phyloP scores from a whole-genome alignment of 2,329 filamentous ascomycete genomes.

The Ilyonectria destructans region DNA sequence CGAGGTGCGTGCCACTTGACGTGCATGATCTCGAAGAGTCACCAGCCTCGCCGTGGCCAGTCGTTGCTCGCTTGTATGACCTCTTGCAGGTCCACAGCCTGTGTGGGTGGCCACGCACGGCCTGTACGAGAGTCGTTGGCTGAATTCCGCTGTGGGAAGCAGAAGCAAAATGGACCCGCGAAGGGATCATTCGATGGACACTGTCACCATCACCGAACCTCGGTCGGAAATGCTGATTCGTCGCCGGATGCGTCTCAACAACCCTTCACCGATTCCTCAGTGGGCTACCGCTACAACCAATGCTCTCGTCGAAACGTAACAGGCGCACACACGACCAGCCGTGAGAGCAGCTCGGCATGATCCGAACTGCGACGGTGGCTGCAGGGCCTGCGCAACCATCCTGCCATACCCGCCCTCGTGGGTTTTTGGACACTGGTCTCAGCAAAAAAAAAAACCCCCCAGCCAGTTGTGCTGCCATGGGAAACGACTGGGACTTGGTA shows the following conservation, averaged over 20 bases:
- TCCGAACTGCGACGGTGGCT: slow-evolving; percentile 33
- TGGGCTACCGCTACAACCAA: background rate
- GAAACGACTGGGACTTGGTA: background rate
- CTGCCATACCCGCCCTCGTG: slow-evolving; percentile 31
- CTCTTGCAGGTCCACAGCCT: slow-evolving; percentile 36
- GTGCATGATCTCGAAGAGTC: slow-evolving; percentile 50
- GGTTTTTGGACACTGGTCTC: slow-evolving; percentile 25
- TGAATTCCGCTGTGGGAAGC: slow-evolving; percentile 1
- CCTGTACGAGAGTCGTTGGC: background rate
- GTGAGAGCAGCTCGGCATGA: slow-evolving; percentile 22
- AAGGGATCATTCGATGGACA: background rate
- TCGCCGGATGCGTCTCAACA: background rate
- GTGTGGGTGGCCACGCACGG: slow-evolving; percentile 24
- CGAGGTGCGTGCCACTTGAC: slow-evolving; percentile 45
- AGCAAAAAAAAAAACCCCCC: slow-evolving; percentile 9
- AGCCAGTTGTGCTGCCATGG: background rate
- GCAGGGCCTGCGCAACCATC: slow-evolving; percentile 25
- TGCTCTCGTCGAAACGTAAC: slow-evolving; percentile 1
- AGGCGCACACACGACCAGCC: background rate
- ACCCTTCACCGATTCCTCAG: background rate
- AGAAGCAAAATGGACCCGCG: background rate
- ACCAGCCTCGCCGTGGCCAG: slow-evolving; percentile 46
- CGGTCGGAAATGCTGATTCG: background rate
- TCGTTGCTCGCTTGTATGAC: slow-evolving; percentile 48
- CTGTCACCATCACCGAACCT: background rate